Base-by-base conservation (phyloP, 306 rosid genomes). In the Pueraria montana region DNA sequence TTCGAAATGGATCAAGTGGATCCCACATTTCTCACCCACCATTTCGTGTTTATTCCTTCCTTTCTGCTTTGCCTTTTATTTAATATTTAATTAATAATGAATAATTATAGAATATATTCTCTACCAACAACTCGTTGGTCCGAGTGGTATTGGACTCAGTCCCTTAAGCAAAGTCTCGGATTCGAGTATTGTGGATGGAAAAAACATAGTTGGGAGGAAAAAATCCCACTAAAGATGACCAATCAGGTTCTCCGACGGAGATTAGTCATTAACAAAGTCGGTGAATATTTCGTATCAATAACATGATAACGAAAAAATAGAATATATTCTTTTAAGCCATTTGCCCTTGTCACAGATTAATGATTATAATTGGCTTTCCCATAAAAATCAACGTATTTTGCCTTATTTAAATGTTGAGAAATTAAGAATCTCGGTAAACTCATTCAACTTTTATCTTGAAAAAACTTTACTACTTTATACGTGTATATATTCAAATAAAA, bases 11-110 rank as follows among this genome's bases (percentile, higher is more conserved):
- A 71, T 70, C 8, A 53, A 13, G 81, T 75, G 81, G 85, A 40
- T 50, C 81, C 81, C 69, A 20, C 76, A 50, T 40, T 42, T 23
- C 80, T 74, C 66, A 38, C 85, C 76, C 76, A 76, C 86, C 72
- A 76, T 67, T 42, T 53, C 63, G 17, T 65, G 77, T 82, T 82
- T 82, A 66, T 82, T 82, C 85, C 49, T 65, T 64, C 13, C 58
- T 32, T 63, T 36, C 13, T 52, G 36, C 68, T 53, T 74, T 63
- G 4, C 16, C 26, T 72, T 64, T 70, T 21, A 1, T 68, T 67
- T 18, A 16, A n/a, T 8, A 21, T 68, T 43, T 45, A 69, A 21
- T 21, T 49, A 49, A 32, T 48, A 12, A 9, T 18, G 64, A 53
- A 26, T 45, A 63, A 63, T 48, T 48, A 49, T 21, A 67, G 76